Evolutionary conservation across 495 filamentous ascomycete species (phyloP).

Genomic region (Trichoderma orchidacearum): DNA sequence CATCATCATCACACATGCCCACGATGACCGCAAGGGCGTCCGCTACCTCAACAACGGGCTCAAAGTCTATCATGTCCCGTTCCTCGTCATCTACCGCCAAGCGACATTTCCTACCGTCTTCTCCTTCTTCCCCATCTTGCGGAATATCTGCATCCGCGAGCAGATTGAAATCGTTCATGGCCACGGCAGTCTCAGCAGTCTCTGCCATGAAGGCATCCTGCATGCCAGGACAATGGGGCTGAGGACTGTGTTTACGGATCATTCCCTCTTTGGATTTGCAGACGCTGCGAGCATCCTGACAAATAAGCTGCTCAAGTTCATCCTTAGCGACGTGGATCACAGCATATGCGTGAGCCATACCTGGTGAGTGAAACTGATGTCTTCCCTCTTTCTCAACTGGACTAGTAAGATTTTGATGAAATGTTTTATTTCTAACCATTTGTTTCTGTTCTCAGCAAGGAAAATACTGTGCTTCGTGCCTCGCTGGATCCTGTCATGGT

Average conservation of each 20-base stretch:
- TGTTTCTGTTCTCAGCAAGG: constrained; percentile 51
- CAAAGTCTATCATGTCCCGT: constrained; percentile 96
- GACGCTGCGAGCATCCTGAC: constrained; percentile 92
- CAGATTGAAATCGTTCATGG: constrained; percentile 95
- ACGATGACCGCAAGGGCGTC: constrained; percentile 80
- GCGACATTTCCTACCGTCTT: constrained; percentile 96
- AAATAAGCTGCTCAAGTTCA: constrained; percentile 94
- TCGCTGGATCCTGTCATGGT: constrained; percentile 94
- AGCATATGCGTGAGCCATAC: constrained; percentile 97
- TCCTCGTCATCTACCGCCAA: constrained; percentile 87
- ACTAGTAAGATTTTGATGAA: not conserved
- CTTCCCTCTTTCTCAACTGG: not conserved
- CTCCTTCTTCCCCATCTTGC: constrained; percentile 93
- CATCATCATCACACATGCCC: constrained; percentile 95
- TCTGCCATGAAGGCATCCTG: constrained; percentile 90
- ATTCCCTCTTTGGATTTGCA: constrained; percentile 95
- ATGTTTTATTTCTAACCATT: not conserved
- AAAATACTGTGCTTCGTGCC: constrained; percentile 92
- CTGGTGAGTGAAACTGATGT: constrained; percentile 43
- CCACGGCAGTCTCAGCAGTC: constrained; percentile 77
- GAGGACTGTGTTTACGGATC: constrained; percentile 91
- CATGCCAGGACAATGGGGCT: constrained; percentile 95
- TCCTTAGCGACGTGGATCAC: constrained; percentile 91
- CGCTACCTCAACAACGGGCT: constrained; percentile 95
- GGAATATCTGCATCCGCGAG: constrained; percentile 88